Evolutionary conservation across 331 rosid species (phyloP), one percentile per base, ranked within the genome.

Genomic region (Arachis monticola): DNA sequence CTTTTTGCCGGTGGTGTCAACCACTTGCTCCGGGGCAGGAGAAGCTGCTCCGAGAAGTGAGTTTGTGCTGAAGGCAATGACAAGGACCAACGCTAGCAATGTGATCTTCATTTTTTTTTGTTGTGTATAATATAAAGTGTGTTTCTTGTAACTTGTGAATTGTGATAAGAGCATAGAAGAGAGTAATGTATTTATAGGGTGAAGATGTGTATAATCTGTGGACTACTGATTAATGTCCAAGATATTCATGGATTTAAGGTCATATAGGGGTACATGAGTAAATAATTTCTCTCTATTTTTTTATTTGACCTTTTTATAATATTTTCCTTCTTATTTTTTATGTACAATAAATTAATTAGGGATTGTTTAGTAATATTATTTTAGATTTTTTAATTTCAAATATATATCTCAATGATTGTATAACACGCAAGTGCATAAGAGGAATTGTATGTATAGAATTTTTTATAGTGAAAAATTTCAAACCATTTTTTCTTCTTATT

Each of bases 1-100:
- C 14, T 14, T 77, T 61, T 79, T 56, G 5, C 85, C 85, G 0
- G 84, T 11, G 12, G 64, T 73, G 83, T 85, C 88, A 8, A 79
- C 71, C 57, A 85, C 86, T 8, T 77, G 60, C 17, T 56, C 60
- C 0, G 79, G 71, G 13, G 84, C 11, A 3, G 73, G 48, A 17
- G 17, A 31, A 3, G 75, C 80, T 11, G 74, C 77, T 4, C 79
- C 70, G 5, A 12, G 31, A 10, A 10, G 60, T 17, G 66, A 72
- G 64, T 75, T 78, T 31, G 79, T 10, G 58, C 57, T 12, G 57
- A 81, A 59, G 66, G 75, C 50, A 32, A 76, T 10, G 30, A 82
- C 45, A 56, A 83, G 64, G 72, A 75, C 51, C 4, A 70, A 32
- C 38, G 79, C 35, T 35, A 79, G 56, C 12, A 76, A 12, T 61